Conservation (phyloP, 176 grass and related monocot genomes). For the Oryza meyeriana region DNA sequence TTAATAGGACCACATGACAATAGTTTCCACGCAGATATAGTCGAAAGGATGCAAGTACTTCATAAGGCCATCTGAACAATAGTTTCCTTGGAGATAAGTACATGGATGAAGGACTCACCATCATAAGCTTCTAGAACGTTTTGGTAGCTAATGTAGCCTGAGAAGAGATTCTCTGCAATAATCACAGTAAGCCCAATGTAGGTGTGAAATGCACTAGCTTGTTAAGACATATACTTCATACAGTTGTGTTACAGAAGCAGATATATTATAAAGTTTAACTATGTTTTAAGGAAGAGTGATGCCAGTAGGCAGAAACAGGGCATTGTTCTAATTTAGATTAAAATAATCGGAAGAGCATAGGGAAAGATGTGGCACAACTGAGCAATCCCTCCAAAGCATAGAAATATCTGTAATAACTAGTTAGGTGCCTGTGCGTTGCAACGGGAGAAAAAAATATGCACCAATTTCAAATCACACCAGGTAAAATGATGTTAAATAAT, state of each 20-base stretch:
- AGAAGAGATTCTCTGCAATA: constrained; percentile 81
- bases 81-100: neutral
- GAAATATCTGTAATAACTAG: neutral
- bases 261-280: neutral
- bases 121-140: constrained; percentile 87
- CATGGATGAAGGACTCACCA: constrained; percentile 37
- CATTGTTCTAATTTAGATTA: neutral
- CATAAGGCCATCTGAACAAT: neutral
- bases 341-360: neutral
- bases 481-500: too few relatives aligned
- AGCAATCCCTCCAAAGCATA: neutral
- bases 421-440: too few relatives aligned
- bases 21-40: neutral
- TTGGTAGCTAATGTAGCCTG: constrained; percentile 90
- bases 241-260: neutral
- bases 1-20: neutral
- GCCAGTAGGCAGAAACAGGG: neutral
- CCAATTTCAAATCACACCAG: too few relatives aligned
- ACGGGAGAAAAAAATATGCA: too few relatives aligned
- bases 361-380: neutral
- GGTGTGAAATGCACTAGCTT: neutral
- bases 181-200: constrained; percentile 14
- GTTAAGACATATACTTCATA: neutral
- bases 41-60: neutral
- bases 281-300: neutral